Conservation (phyloP, 139 green algal genomes). For the Haematococcus lacustris region DNA sequence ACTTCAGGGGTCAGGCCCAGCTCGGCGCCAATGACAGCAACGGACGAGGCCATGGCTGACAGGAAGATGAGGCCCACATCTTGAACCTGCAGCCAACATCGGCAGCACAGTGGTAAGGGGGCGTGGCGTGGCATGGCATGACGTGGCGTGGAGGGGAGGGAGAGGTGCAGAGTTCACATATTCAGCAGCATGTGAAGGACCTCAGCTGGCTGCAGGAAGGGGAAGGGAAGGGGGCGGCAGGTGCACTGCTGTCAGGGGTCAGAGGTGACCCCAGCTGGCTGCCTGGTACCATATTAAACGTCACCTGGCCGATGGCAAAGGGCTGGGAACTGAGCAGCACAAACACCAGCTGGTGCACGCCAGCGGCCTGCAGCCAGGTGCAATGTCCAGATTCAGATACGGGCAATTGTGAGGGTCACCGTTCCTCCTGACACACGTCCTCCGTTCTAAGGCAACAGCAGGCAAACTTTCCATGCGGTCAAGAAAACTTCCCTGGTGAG, state of each 20-base stretch:
- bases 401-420: not conserved
- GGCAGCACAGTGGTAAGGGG: not conserved
- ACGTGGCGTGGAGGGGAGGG: not conserved
- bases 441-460: not conserved
- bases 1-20: conserved; percentile 11
- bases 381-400: not conserved
- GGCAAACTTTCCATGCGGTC: not conserved
- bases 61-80: conserved; percentile 80
- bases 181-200: no score
- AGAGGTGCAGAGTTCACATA: no score
- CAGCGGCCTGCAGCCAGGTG: conserved; percentile 11
- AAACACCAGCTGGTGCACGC: conserved; percentile 68
- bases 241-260: no score
- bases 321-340: conserved; percentile 40
- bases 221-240: no score
- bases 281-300: not conserved
- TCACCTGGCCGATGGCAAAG: conserved; percentile 66
- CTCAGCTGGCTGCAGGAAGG: no score
- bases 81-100: conserved; percentile 32
- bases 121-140: not conserved
- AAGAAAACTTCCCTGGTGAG: not conserved
- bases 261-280: no score
- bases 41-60: conserved; percentile 56
- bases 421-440: not conserved
- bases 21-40: conserved; percentile 27